A percentile compares a stretch with the other conserved stretches of the same genome.
phyloP scores from a whole-genome alignment of 208 protist genomes.

The Wallacemonas collosoma region DNA sequence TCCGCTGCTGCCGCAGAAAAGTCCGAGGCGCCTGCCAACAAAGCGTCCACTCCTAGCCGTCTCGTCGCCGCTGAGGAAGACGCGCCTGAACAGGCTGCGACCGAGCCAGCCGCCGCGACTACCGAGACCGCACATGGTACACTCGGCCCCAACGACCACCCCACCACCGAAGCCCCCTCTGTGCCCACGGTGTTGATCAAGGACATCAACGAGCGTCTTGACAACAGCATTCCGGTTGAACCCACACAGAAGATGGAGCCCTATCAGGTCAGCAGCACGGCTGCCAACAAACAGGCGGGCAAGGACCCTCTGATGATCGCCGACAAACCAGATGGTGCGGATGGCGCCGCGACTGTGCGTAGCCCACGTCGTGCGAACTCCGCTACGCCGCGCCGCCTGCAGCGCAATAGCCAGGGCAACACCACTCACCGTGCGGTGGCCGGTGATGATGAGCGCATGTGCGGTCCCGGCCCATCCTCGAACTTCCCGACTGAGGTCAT shows the following conservation, averaged over 20 bases:
- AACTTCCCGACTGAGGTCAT: conserved; percentile 48
- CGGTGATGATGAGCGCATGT: neutral
- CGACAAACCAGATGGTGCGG: neutral
- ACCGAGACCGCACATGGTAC: neutral
- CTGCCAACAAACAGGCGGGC: conserved; percentile 13
- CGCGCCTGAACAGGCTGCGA: neutral
- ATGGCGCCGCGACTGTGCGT: neutral
- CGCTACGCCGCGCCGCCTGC: conserved; percentile 12
- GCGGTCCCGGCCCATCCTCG: conserved; percentile 35
- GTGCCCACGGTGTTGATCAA: neutral
- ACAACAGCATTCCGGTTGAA: neutral
- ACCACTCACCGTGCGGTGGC: neutral
- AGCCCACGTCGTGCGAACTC: conserved; percentile 10
- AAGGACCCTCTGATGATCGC: conserved; percentile 13
- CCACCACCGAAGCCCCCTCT: neutral
- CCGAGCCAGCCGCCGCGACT: neutral
- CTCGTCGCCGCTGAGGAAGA: neutral
- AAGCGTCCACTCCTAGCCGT: neutral
- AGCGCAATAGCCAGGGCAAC: conserved; percentile 13
- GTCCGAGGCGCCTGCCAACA: conserved; percentile 1
- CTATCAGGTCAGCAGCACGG: conserved; percentile 10
- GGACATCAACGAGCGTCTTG: conserved; percentile 4
- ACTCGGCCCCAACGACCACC: neutral
- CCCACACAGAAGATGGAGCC: conserved; percentile 8
- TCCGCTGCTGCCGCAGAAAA: neutral